These are phyloP conservation scores for Barnettozyma pratensis DNA, from an alignment of 805 yeast species.

Conservation along the genomic window DNA sequence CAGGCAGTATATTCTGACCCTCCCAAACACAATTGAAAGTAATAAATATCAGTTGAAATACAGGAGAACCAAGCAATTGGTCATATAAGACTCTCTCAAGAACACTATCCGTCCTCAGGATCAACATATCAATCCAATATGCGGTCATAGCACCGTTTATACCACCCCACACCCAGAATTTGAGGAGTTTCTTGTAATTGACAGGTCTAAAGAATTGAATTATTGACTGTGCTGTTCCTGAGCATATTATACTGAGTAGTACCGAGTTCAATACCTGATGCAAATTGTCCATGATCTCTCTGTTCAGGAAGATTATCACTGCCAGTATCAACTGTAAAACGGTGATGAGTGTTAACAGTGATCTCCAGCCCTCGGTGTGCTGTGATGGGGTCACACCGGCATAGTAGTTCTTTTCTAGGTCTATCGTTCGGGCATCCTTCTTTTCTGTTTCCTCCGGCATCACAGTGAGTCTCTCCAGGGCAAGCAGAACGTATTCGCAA, in stretches of 20 bases:
- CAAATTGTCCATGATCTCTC: slow-evolving; percentile 20
- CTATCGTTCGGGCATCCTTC: slow-evolving; percentile 1
- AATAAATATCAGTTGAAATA: slow-evolving; percentile 48
- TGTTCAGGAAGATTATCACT: slow-evolving; percentile 12
- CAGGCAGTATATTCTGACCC: slow-evolving; percentile 30
- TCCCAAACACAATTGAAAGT: slow-evolving; percentile 54
- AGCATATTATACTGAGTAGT: slow-evolving; percentile 19
- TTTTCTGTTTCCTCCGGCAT: not conserved
- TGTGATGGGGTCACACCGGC: not conserved
- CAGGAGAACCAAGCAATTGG: slow-evolving; percentile 50
- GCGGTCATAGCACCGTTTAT: slow-evolving; percentile 52
- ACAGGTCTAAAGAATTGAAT: slow-evolving; percentile 21
- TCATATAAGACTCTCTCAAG: slow-evolving; percentile 42
- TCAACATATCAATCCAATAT: slow-evolving; percentile 48
- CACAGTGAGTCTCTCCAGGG: not conserved
- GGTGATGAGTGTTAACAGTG: slow-evolving; percentile 9
- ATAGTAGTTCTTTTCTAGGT: slow-evolving; percentile 17
- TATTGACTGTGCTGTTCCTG: slow-evolving; percentile 21
- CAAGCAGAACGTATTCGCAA: not conserved
- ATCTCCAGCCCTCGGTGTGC: not conserved
- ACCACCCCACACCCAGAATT: slow-evolving; percentile 56
- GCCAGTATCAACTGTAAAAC: slow-evolving; percentile 8
- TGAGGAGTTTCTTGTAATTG: slow-evolving; percentile 24
- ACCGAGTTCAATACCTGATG: slow-evolving; percentile 23
- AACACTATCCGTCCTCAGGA: slow-evolving; percentile 31